Evolutionary conservation across 1,139 yeast species (phyloP), one percentile per base, ranked within the genome.

Genomic region (Yamadazyma epiphylla): DNA sequence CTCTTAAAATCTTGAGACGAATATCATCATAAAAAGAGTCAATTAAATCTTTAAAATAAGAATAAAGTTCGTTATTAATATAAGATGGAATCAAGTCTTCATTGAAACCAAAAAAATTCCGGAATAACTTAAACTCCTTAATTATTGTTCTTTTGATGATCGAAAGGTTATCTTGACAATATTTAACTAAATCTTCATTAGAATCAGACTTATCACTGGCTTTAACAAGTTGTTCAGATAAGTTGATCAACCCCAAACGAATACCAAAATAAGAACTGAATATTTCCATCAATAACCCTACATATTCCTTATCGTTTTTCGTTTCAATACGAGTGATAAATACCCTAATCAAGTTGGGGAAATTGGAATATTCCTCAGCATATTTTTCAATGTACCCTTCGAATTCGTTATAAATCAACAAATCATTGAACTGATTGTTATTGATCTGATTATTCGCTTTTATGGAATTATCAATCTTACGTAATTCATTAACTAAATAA

Each of bases 11-110:
- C 28, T 72, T 63, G 35, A 78, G 73, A 37, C 96, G 67, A 19
- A 86, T 55, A 2, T 67, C 56, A 42, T 85, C 94, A 47, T 87
- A 83, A 16, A 89, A 59, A 0, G 95, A 94, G 26, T 87, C 95
- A 25, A 86, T 63, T 5, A 84, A 46, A 19, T 64, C 68, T 26
- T 69, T 72, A 36, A 84, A 71, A 76, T 86, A 86, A 9, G 60
- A 58, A 38, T 69, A 63, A 32, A 79, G 57, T 15, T 59, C 62
- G 5, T 49, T 49, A 10, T 47, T 47, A 6, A 67, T 50, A 32
- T 38, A 38, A n/a, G 39, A 12, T 11, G 43, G 36, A 44, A 50
- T 20, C 49, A 41, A 19, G 28, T 45, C 15, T 3, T 31, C 31
- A 12, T 34, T 28, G 7, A 37, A 19, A 3, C 38, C 39, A 49